Conservation (phyloP, 2,329 filamentous ascomycete genomes). For the Ilyonectria robusta region DNA sequence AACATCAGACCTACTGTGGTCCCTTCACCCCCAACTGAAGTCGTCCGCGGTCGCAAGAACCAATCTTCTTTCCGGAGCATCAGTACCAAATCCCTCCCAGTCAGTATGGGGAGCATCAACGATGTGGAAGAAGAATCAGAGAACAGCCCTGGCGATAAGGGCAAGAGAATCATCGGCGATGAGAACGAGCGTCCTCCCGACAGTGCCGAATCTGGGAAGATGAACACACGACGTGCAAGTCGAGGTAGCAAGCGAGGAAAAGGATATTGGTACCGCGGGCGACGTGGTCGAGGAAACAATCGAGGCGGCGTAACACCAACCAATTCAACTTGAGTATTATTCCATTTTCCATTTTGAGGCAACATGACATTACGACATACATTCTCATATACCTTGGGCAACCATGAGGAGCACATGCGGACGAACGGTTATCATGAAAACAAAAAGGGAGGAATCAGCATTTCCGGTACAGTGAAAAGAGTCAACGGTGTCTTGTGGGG, state of each 20-base stretch:
- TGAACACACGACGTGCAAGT: conserved; percentile 30
- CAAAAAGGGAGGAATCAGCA: neutral
- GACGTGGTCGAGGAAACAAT: conserved; percentile 43
- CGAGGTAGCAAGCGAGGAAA: conserved; percentile 48
- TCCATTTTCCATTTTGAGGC: conserved; percentile 13
- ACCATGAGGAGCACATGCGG: neutral
- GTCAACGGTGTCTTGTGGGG: neutral
- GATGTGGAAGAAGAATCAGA: conserved; percentile 6
- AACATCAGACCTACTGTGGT: neutral
- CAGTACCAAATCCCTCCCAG: conserved; percentile 8
- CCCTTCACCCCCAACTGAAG: neutral
- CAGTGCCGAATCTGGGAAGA: conserved; percentile 3
- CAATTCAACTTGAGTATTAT: conserved; percentile 23
- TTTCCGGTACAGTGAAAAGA: neutral
- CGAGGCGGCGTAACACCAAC: conserved; percentile 23
- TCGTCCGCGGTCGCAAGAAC: conserved; percentile 4
- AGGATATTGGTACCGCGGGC: conserved; percentile 45
- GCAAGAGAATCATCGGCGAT: conserved; percentile 5
- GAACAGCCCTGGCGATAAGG: neutral
- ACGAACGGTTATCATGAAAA: neutral
- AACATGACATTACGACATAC: conserved; percentile 8
- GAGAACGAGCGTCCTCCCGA: conserved; percentile 33
- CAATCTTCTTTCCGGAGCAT: conserved; percentile 8
- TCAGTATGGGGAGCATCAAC: conserved; percentile 1
- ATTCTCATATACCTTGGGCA: conserved; percentile 9